phyloP scores from a whole-genome alignment of 2,329 filamentous ascomycete genomes.

The Geosmithia morbida region DNA sequence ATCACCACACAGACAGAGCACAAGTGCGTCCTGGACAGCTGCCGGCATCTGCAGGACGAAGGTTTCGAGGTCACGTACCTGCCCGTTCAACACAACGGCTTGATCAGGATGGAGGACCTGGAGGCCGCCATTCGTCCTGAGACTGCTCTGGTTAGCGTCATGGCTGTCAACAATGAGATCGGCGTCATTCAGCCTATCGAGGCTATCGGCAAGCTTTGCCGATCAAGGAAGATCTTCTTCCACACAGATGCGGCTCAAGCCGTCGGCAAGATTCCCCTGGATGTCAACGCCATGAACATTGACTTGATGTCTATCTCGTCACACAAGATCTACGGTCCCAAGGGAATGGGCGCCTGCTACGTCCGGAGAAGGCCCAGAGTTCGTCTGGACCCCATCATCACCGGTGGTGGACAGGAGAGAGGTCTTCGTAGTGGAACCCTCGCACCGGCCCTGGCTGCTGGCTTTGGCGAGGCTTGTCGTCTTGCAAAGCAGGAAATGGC shows the following conservation, averaged over 20 bases:
- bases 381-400: conserved; percentile 90
- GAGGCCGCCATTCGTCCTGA: conserved; percentile 84
- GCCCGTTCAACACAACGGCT: conserved; percentile 74
- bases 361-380: conserved; percentile 86
- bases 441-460: conserved; percentile 75
- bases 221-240: conserved; percentile 90
- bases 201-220: conserved; percentile 85
- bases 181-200: conserved; percentile 95
- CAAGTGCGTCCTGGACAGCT: conserved; percentile 97
- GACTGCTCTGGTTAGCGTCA: conserved; percentile 86
- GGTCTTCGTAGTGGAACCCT: conserved; percentile 89
- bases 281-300: conserved; percentile 96
- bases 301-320: conserved; percentile 98
- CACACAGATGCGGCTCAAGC: conserved; percentile 94
- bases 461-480: conserved; percentile 90
- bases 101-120: conserved; percentile 71
- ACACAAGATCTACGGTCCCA: conserved; percentile 97
- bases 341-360: conserved; percentile 93
- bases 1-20: conserved; percentile 97
- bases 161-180: conserved; percentile 99
- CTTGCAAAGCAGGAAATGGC: conserved; percentile 81
- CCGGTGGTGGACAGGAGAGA: conserved; percentile 88
- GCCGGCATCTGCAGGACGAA: conserved; percentile 90
- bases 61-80: conserved; percentile 96
- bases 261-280: conserved; percentile 93